Evolutionary conservation across 2,329 filamentous ascomycete species (phyloP).

Genomic region (Hypoxylon sp.): DNA sequence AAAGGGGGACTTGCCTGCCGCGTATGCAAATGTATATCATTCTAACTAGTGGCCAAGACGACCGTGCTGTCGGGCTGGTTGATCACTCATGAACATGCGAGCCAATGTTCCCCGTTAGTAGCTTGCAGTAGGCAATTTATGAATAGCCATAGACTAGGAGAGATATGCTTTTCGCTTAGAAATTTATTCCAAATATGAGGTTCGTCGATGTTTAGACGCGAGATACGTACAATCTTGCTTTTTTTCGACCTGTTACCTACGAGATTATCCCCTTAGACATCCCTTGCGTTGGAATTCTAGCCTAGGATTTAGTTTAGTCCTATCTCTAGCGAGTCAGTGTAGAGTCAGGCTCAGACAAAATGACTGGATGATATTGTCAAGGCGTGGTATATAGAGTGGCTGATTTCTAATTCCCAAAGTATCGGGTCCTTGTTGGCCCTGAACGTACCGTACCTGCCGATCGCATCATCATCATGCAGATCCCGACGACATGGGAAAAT

Average conservation of each 20-base stretch:
- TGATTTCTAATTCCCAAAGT: constrained; percentile 30
- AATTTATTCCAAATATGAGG: constrained; percentile 9
- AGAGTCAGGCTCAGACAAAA: constrained; percentile 4
- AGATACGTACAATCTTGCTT: constrained; percentile 21
- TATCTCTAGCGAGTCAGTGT: constrained; percentile 4
- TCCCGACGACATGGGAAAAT: constrained; percentile 14
- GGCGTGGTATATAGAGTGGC: constrained; percentile 31
- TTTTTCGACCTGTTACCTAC: constrained; percentile 1
- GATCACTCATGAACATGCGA: neutral
- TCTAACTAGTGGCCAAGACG: constrained; percentile 9
- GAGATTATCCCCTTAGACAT: constrained; percentile 18
- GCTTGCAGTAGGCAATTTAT: neutral
- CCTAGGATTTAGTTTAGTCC: neutral
- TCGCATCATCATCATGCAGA: constrained; percentile 19
- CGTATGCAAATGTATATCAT: constrained; percentile 17
- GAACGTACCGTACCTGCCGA: constrained; percentile 6
- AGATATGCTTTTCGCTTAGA: constrained; percentile 12
- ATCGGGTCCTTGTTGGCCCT: constrained; percentile 12
- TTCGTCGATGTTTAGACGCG: neutral
- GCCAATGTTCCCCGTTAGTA: neutral
- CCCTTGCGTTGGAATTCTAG: constrained; percentile 32
- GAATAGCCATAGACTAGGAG: neutral
- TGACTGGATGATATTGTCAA: constrained; percentile 4
- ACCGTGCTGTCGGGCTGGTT: constrained; percentile 6
- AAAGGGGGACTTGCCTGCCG: constrained; percentile 3